Percentiles rank a stretch among this genome's conserved stretches.
Evolutionary conservation across 805 yeast genomes (phyloP).

Genomic region (Maudiozyma barnettii): DNA sequence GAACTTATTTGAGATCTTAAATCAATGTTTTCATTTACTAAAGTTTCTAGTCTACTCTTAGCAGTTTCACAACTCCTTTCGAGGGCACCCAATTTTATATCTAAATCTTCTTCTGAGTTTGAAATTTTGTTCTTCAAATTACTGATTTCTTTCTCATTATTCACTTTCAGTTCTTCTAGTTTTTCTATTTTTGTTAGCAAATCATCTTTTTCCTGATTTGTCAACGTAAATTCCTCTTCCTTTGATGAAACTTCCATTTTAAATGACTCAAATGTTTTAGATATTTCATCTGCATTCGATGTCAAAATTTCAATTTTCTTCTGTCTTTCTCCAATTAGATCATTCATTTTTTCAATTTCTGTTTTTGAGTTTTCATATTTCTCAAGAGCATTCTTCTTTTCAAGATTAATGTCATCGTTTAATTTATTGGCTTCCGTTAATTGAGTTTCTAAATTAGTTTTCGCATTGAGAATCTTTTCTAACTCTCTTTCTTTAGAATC

Average conservation of each 20-base stretch:
- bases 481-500: constrained; percentile 41
- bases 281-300: constrained; percentile 27
- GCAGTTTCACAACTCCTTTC: constrained; percentile 30
- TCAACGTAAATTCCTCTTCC: background rate
- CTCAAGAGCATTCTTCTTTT: constrained; percentile 18
- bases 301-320: constrained; percentile 19
- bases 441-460: constrained; percentile 25
- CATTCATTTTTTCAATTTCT: constrained; percentile 17
- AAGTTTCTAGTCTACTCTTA: constrained; percentile 30
- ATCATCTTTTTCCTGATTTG: constrained; percentile 6
- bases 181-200: constrained; percentile 7
- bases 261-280: constrained; percentile 46
- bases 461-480: constrained; percentile 34
- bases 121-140: constrained; percentile 25
- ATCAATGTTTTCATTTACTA: constrained; percentile 37
- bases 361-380: constrained; percentile 11
- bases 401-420: constrained; percentile 19
- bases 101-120: constrained; percentile 28
- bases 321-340: constrained; percentile 12
- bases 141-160: constrained; percentile 30
- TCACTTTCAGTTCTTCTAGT: constrained; percentile 4
- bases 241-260: constrained; percentile 19
- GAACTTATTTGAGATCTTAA: constrained; percentile 33
- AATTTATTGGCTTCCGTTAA: constrained; percentile 13
- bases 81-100: constrained; percentile 28